Evolutionary conservation across 2,329 filamentous ascomycete species (phyloP).

Genomic region (Zarea fungicola): DNA sequence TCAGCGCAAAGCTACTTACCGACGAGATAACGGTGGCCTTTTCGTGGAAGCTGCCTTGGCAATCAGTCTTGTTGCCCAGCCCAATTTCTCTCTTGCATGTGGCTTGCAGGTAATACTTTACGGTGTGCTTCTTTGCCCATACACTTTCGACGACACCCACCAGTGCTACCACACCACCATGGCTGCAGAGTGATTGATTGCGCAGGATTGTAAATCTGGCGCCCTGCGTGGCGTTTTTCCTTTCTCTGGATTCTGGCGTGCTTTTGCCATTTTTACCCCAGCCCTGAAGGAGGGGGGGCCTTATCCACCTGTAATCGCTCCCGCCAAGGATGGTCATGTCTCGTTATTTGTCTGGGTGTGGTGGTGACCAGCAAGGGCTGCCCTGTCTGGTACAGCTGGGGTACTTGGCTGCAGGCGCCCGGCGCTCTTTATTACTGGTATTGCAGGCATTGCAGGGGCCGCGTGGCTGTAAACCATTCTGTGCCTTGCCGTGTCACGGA

Average conservation of each 20-base stretch:
- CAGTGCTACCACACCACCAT: not conserved
- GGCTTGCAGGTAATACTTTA: conserved; percentile 8
- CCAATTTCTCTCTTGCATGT: conserved; percentile 3
- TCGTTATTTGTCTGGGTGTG: not conserved
- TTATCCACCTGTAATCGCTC: conserved; percentile 1
- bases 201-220: not conserved
- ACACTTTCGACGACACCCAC: not conserved
- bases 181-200: not conserved
- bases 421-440: too few species aligned
- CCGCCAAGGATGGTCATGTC: not conserved
- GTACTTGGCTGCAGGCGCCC: too few species aligned
- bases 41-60: not conserved
- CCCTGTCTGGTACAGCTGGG: too few species aligned
- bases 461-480: too few species aligned
- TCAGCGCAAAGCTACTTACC: too few species aligned
- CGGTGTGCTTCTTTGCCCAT: not conserved
- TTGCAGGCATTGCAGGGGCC: too few species aligned
- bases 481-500: too few species aligned
- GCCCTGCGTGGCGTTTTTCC: not conserved
- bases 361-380: too few species aligned
- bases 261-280: not conserved
- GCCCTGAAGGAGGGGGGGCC: not conserved
- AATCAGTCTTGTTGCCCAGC: not conserved
- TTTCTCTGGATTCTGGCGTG: not conserved
- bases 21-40: too few species aligned